These are phyloP conservation scores for Paraphoma sp. DNA, from an alignment of 2,329 filamentous ascomycete genomes.

Conservation along the genomic window DNA sequence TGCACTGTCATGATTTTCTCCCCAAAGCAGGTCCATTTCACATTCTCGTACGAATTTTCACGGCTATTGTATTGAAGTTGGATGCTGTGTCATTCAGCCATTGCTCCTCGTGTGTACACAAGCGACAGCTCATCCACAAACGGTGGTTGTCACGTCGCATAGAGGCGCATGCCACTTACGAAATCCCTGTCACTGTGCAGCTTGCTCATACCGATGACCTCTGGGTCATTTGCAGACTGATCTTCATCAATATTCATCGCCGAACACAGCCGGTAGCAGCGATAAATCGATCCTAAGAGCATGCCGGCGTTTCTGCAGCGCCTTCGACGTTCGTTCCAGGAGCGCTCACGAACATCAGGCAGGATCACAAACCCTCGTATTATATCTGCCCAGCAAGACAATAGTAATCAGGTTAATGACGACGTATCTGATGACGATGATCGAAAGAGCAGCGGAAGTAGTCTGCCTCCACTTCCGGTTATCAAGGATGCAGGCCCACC, in stretches of 20 bases:
- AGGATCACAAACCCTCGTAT: not conserved
- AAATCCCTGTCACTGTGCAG: not conserved
- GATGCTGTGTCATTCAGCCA: not conserved
- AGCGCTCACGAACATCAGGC: conserved; percentile 1
- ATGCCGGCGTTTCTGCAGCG: conserved; percentile 18
- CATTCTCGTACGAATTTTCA: no score
- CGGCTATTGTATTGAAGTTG: no score
- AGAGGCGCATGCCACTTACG: not conserved
- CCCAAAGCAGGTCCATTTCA: no score
- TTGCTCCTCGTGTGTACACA: conserved; percentile 15
- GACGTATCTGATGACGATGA: conserved; percentile 1
- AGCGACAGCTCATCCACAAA: not conserved
- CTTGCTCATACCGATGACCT: not conserved
- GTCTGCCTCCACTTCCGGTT: conserved; percentile 10
- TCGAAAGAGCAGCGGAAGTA: not conserved
- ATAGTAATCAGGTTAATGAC: not conserved
- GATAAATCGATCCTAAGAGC: not conserved
- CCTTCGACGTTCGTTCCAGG: conserved; percentile 17
- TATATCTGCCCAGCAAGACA: not conserved
- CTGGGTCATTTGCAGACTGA: not conserved
- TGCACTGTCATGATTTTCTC: no score
- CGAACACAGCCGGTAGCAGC: not conserved
- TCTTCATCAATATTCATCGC: not conserved
- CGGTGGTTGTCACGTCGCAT: not conserved
- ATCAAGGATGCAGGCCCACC: conserved; percentile 23